Conservation (phyloP, 768 basidiomycete genomes). For the Russula sp. region DNA sequence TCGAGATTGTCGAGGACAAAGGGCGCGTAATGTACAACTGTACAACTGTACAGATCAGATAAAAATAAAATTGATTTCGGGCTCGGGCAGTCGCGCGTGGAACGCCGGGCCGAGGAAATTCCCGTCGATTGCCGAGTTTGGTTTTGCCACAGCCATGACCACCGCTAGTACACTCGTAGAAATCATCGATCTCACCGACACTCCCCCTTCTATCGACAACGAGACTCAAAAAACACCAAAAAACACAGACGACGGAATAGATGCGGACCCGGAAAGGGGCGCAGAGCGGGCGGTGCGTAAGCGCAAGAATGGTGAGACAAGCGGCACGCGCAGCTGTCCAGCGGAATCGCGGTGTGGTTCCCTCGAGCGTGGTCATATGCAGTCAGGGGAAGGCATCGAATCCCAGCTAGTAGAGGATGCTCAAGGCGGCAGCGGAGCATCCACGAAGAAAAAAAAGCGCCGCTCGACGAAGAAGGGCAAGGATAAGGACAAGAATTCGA, state of each 20-base stretch:
- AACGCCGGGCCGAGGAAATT: not conserved
- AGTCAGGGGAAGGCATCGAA: not conserved
- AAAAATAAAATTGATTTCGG: too few species aligned
- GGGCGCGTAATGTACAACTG: not conserved
- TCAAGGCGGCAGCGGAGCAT: not conserved
- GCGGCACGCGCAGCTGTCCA: not conserved
- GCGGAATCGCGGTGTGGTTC: not conserved
- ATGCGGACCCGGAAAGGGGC: not conserved
- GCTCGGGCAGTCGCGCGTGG: not conserved
- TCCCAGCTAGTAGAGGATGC: not conserved
- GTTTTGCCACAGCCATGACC: slow-evolving; percentile 8
- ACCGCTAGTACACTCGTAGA: slow-evolving; percentile 1
- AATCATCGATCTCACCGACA: slow-evolving; percentile 20
- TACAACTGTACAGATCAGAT: not conserved
- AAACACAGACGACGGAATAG: not conserved
- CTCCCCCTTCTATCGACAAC: not conserved
- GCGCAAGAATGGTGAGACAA: slow-evolving; percentile 10
- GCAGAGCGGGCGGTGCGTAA: not conserved
- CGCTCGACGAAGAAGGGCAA: slow-evolving; percentile 13
- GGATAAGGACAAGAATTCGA: not conserved
- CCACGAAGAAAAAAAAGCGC: slow-evolving; percentile 11
- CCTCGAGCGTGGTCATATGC: not conserved
- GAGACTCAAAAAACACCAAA: not conserved
- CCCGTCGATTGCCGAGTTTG: not conserved
- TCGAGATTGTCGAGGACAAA: not conserved